Percentiles rank a stretch among this genome's conserved stretches.
phyloP scores from a whole-genome alignment of 495 filamentous ascomycete genomes.

The Penicillium cinerascens region DNA sequence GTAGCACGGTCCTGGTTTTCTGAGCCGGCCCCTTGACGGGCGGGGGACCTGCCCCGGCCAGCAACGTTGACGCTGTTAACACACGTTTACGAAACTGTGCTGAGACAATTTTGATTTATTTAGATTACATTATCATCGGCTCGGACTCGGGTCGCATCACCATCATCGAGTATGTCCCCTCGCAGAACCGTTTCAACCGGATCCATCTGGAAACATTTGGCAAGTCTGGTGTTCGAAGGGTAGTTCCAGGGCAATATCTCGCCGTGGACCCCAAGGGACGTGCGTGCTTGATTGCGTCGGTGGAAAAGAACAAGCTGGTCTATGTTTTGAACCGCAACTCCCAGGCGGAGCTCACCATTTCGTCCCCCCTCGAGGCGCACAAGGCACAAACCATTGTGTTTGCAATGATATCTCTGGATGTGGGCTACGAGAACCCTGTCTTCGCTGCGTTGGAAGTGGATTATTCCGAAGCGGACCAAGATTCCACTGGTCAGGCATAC shows the following conservation, averaged over 20 bases:
- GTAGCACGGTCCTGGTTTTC: constrained; percentile 44
- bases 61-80: constrained; percentile 35
- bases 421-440: constrained; percentile 93
- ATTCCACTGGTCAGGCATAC: constrained; percentile 79
- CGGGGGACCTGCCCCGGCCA: constrained; percentile 42
- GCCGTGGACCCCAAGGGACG: constrained; percentile 92
- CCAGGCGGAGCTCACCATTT: constrained; percentile 91
- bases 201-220: constrained; percentile 96
- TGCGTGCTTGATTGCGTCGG: constrained; percentile 86
- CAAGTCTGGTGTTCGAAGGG: constrained; percentile 91
- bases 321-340: constrained; percentile 96
- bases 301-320: constrained; percentile 99
- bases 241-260: constrained; percentile 92
- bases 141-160: constrained; percentile 94
- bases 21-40: constrained; percentile 33
- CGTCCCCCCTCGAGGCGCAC: constrained; percentile 95
- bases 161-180: constrained; percentile 86
- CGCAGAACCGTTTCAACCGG: constrained; percentile 81
- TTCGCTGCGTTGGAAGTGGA: constrained; percentile 94
- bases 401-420: constrained; percentile 80
- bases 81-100: constrained; percentile 44
- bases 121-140: constrained; percentile 94
- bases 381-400: constrained; percentile 92
- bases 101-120: constrained; percentile 49
- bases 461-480: constrained; percentile 87